Evolutionary conservation across 345 rosid genomes (phyloP).

Genomic region (Crucihimalaya himalaica): DNA sequence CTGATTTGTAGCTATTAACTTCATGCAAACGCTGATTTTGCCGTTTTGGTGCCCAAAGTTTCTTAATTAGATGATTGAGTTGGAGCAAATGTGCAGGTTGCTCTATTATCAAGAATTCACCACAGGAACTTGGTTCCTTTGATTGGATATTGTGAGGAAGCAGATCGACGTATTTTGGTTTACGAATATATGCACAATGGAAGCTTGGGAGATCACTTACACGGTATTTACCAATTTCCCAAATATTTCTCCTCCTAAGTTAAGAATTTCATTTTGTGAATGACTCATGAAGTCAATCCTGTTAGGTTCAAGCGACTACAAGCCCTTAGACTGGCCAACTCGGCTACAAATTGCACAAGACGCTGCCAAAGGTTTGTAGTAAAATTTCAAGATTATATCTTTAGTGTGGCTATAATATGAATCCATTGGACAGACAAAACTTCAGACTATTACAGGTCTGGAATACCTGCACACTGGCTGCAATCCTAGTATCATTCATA

Average conservation of each 20-base stretch:
- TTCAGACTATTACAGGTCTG: conserved; percentile 71
- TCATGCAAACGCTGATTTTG: neutral
- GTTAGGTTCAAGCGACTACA: conserved; percentile 63
- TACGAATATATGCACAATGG: conserved; percentile 99
- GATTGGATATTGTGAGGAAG: conserved; percentile 95
- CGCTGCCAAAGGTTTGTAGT: conserved; percentile 82
- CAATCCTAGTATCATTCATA: conserved; percentile 90
- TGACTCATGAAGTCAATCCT: conserved; percentile 10
- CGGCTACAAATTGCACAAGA: conserved; percentile 87
- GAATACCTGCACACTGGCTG: conserved; percentile 98
- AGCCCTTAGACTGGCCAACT: conserved; percentile 67
- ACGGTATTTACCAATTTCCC: conserved; percentile 48
- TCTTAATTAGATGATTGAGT: neutral
- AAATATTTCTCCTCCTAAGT: conserved; percentile 2
- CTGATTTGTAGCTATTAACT: neutral
- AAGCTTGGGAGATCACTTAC: conserved; percentile 75
- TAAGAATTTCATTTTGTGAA: neutral
- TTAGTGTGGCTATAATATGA: conserved; percentile 5
- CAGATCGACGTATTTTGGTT: conserved; percentile 63
- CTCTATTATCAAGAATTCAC: conserved; percentile 94
- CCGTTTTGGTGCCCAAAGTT: neutral
- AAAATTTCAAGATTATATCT: conserved; percentile 1
- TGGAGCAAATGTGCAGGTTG: conserved; percentile 54
- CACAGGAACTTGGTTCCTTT: conserved; percentile 95
- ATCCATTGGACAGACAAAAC: conserved; percentile 39